Evolutionary conservation across 108 stramenopile genomes (phyloP), one percentile per base, ranked within the genome.

Genomic region (Aurantiochytrium sp.): DNA sequence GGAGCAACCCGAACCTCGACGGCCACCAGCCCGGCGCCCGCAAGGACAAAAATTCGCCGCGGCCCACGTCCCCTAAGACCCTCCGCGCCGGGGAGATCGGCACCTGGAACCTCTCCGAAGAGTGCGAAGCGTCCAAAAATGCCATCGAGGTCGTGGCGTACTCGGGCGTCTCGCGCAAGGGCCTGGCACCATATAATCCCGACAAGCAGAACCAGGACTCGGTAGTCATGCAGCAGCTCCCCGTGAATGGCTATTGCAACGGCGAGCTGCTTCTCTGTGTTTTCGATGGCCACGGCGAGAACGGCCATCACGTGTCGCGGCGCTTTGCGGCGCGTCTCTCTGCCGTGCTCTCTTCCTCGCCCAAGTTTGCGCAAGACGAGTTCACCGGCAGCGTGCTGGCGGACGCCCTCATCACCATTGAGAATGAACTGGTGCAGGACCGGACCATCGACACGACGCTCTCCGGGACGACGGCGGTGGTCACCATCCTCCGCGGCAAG

Each of bases 151-250:
- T 98, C 52, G 95, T 95, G 17, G 96, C 96, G 73, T 99, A 97
- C 90, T 97, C 96, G 10, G 98, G 98, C 36, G 94, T 96, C 21
- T 96, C 96, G 85, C 96, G 97, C 92, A 98, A 98, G 89, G 98
- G 98, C 8, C 96, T 97, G 85, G 98, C 98, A 42, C 98, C 98
- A 54, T 98, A 99, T 94, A 97, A 99, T 88, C 97, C 97, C 30
- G 92, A 97, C 42, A 99, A 99, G 93, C 97, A 97, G 93, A 99
- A 99, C 86, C 98, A 99, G 89, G 98, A 99, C 90, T 93, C 96
- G 37, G 90, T 99, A 42, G 95, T 97, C 90, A 98, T 99, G 97
- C 95, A 94, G 10, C 97, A 97, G 86, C 73, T 81, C 1, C 73
- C 73, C 6, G n/a, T 48, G 0, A 81, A 81, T 48, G 96, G 97